These are phyloP conservation scores for Aspergillus udagawae DNA, from an alignment of 2,329 filamentous ascomycete genomes.

Conservation along the genomic window DNA sequence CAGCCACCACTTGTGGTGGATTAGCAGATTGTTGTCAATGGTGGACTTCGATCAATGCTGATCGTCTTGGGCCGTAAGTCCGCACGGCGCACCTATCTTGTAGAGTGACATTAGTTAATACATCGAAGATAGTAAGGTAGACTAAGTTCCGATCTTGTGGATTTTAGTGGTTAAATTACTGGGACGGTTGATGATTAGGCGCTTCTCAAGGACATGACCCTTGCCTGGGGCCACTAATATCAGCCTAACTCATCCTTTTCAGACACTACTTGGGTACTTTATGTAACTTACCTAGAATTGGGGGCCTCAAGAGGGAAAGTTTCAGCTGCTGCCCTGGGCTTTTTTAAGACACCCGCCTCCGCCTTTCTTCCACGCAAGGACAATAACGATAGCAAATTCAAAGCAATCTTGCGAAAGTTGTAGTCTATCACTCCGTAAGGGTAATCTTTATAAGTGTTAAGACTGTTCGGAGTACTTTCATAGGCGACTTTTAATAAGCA, in stretches of 20 bases:
- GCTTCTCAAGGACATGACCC: background rate
- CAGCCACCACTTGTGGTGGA: background rate
- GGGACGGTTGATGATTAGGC: background rate
- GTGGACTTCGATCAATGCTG: background rate
- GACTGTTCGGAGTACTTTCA: background rate
- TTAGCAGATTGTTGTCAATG: background rate
- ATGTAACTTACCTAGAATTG: background rate
- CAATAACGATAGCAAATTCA: background rate
- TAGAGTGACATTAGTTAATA: background rate
- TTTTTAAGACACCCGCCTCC: background rate
- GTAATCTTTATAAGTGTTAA: background rate
- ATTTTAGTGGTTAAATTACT: background rate
- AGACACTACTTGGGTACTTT: too few relatives aligned
- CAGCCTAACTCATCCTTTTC: background rate
- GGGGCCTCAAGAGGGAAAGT: background rate
- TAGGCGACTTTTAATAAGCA: background rate
- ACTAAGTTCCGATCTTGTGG: background rate
- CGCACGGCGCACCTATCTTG: background rate
- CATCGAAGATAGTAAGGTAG: background rate
- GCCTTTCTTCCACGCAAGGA: background rate
- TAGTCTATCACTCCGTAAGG: background rate
- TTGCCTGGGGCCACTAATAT: background rate
- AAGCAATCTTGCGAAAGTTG: background rate
- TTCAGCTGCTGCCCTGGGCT: background rate
- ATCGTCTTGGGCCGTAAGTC: background rate